Base-by-base conservation (phyloP, 805 yeast species). In the Yarrowia osloensis region DNA sequence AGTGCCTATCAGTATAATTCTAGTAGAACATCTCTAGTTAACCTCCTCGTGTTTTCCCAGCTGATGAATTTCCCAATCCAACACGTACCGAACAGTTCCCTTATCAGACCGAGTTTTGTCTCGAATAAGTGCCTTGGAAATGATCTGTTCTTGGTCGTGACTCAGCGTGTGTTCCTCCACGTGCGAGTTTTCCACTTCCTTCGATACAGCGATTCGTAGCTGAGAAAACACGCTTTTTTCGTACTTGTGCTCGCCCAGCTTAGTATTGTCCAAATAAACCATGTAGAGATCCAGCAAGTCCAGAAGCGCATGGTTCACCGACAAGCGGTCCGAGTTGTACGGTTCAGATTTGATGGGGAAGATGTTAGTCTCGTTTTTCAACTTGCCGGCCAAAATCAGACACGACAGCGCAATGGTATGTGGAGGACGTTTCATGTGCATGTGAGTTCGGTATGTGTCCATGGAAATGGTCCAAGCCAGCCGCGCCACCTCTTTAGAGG, bases 381-480 rank as follows among this genome's bases (percentile, higher is more conserved):
- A 71, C 71, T 84, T 85, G 47, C 81, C 79, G 1, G 94, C 85
- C 31, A 91, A 79, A 49, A 84, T 84, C 50, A 91, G 76, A 31
- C 85, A 82, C 3, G 91, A 89, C 65, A 90, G 73, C 0, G 97
- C 91, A 35, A 88, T 84, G 29, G 88, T 82, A 74, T 91, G 94
- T 3, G 90, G 87, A 0, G 97, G 95, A 9, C 85, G 82, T 71
- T 85, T 87, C 39, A 92, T 76, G 11, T 86, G 81, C 19, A 88
- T 80, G 40, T 89, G 90, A 1, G 96, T 86, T 67, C 86, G 83
- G 73, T 87, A 85, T 12, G 86, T 79, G 74, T 92, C 98, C 71
- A 85, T 85, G n/a, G 87, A 80, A 1, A 91, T 81, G n/a, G 85
- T 76, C 97, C 97, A 92, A 1, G 89, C 86, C 42, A 85, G 75